Conservation (phyloP, 2,329 filamentous ascomycete species). For the Curvularia sp. region DNA sequence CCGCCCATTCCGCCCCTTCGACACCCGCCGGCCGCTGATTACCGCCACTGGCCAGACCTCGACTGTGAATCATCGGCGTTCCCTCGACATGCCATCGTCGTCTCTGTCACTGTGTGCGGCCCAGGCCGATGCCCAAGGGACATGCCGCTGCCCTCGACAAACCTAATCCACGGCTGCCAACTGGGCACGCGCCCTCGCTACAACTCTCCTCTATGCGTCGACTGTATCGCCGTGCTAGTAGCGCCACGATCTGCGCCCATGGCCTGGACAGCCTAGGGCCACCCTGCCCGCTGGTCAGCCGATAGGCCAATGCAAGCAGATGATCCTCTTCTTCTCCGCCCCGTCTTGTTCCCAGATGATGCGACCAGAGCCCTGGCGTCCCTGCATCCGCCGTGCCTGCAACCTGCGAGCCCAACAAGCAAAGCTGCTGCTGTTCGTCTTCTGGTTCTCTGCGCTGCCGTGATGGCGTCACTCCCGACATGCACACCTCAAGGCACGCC, state of each 20-base stretch:
- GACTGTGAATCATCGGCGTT: neutral
- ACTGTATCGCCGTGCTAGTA: slow-evolving; percentile 28
- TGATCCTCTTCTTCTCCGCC: slow-evolving; percentile 39
- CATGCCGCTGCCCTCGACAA: neutral
- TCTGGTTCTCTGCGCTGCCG: slow-evolving; percentile 21
- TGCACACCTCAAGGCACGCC: neutral
- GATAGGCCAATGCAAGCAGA: slow-evolving; percentile 47
- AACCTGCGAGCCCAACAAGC: slow-evolving; percentile 25
- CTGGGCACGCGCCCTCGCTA: slow-evolving; percentile 1
- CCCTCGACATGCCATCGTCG: too few species aligned
- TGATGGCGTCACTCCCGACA: slow-evolving; percentile 1
- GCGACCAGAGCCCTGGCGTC: slow-evolving; percentile 31
- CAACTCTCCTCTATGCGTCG: neutral
- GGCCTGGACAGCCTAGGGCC: slow-evolving; percentile 19
- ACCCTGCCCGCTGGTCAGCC: slow-evolving; percentile 32
- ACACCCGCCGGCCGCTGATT: slow-evolving; percentile 29
- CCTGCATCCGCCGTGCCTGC: slow-evolving; percentile 45
- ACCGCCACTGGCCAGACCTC: slow-evolving; percentile 15
- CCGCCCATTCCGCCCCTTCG: slow-evolving; percentile 1
- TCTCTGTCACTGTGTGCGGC: neutral
- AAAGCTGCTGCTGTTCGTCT: slow-evolving; percentile 26
- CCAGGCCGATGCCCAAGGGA: neutral
- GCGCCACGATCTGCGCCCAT: slow-evolving; percentile 37
- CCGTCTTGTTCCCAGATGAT: slow-evolving; percentile 23
- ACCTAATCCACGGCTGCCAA: slow-evolving; percentile 5